Percentiles rank a stretch among this genome's conserved stretches.
These are phyloP conservation scores for Pythium grandisporangium DNA, from an alignment of 352 stramenopile genomes.

Conservation along the genomic window DNA sequence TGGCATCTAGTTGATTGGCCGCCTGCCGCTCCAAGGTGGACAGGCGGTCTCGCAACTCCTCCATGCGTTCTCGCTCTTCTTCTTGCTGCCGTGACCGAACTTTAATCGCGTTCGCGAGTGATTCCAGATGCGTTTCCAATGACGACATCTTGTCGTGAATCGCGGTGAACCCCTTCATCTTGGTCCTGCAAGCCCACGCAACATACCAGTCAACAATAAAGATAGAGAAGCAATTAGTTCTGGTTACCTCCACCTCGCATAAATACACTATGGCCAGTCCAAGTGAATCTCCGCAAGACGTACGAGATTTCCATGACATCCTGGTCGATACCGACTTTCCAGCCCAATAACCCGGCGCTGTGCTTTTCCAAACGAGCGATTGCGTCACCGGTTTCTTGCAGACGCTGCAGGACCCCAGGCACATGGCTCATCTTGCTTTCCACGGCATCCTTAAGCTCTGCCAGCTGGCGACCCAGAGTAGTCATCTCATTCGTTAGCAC, in stretches of 20 bases:
- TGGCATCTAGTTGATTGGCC: slow-evolving; percentile 41
- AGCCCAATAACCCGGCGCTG: slow-evolving; percentile 46
- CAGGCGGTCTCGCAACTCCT: slow-evolving; percentile 43
- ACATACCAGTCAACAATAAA: neutral
- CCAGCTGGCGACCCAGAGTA: slow-evolving; percentile 26
- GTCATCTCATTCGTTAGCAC: slow-evolving; percentile 34
- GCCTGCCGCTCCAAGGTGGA: slow-evolving; percentile 41
- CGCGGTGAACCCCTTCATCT: slow-evolving; percentile 39
- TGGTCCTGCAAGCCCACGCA: slow-evolving; percentile 13
- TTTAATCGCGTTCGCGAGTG: slow-evolving; percentile 23
- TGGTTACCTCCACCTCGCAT: neutral
- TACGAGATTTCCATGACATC: slow-evolving; percentile 44
- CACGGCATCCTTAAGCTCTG: slow-evolving; percentile 40
- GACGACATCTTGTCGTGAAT: slow-evolving; percentile 43
- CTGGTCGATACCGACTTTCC: slow-evolving; percentile 52
- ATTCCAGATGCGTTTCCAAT: slow-evolving; percentile 53
- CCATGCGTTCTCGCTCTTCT: slow-evolving; percentile 45
- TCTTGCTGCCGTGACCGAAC: slow-evolving; percentile 37
- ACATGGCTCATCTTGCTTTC: slow-evolving; percentile 18
- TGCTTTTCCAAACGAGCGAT: slow-evolving; percentile 69
- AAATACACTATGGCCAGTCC: too few relatives aligned
- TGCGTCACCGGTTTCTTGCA: slow-evolving; percentile 35
- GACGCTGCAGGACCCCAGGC: slow-evolving; percentile 16
- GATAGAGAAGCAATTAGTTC: neutral
- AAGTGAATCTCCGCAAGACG: too few relatives aligned